A percentile compares a stretch with the other conserved stretches of the same genome.
These are phyloP conservation scores for Termitomyces titanicus DNA, from an alignment of 768 basidiomycete species.

Conservation along the genomic window DNA sequence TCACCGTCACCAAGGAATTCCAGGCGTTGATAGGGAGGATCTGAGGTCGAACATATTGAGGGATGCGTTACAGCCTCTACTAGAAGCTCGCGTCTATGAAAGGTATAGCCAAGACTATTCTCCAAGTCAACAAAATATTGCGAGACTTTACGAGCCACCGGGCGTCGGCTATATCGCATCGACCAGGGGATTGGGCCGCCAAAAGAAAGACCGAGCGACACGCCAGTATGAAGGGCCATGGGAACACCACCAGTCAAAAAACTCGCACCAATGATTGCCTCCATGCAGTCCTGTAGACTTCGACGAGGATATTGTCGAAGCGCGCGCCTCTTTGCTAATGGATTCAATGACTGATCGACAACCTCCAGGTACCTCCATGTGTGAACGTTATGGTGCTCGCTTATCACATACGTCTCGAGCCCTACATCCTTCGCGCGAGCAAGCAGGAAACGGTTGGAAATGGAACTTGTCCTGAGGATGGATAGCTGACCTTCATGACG, in stretches of 20 bases:
- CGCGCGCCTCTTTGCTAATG: constrained; percentile 26
- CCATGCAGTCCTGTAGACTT: constrained; percentile 86
- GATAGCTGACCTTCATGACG: constrained; percentile 84
- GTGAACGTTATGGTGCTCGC: constrained; percentile 48
- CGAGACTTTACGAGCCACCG: constrained; percentile 32
- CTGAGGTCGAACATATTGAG: constrained; percentile 48
- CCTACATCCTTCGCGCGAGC: constrained; percentile 60
- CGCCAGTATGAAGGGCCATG: constrained; percentile 63
- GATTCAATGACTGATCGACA: constrained; percentile 27
- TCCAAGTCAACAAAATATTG: constrained; percentile 55
- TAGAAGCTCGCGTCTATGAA: constrained; percentile 58
- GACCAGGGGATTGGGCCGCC: constrained; percentile 72
- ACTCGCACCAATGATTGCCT: constrained; percentile 76
- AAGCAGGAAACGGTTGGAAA: constrained; percentile 72
- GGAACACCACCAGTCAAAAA: constrained; percentile 71
- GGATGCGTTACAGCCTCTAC: constrained; percentile 86
- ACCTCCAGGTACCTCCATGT: constrained; percentile 57
- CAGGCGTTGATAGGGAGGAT: constrained; percentile 76
- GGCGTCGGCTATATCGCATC: constrained; percentile 42
- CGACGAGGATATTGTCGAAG: constrained; percentile 55
- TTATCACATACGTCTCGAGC: constrained; percentile 60
- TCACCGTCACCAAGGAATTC: constrained; percentile 90
- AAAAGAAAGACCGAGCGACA: constrained; percentile 63
- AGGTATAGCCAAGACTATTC: constrained; percentile 64
- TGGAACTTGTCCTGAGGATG: constrained; percentile 53